Evolutionary conservation across 179 eudicot genomes (phyloP).

Genomic region (Sideroxylon spinosum): DNA sequence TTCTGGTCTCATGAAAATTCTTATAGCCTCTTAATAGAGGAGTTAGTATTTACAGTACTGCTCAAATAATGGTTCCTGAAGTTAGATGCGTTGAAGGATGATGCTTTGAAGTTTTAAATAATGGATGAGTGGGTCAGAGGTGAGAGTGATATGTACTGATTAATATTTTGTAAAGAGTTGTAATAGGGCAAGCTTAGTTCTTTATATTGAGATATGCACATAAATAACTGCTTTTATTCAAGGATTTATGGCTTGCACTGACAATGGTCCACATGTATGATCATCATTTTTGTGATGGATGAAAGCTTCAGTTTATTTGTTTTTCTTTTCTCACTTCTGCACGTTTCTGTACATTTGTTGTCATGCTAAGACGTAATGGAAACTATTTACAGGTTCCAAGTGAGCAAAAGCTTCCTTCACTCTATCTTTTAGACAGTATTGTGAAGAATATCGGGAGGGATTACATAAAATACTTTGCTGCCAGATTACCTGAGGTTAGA

Average conservation of each 20-base stretch:
- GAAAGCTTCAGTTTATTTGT: neutral
- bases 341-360: neutral
- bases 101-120: neutral
- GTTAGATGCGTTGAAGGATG: neutral
- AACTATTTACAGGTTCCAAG: conserved; percentile 77
- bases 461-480: conserved; percentile 80
- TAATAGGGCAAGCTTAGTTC: neutral
- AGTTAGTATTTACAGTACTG: neutral
- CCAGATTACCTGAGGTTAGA: conserved; percentile 94
- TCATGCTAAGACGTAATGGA: neutral
- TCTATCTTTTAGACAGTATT: conserved; percentile 92
- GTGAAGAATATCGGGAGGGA: conserved; percentile 98
- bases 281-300: neutral
- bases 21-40: neutral
- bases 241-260: neutral
- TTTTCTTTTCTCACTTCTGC: neutral
- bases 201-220: neutral
- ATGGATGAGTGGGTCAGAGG: neutral
- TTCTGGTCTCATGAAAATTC: neutral
- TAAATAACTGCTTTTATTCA: neutral
- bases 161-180: conserved; percentile 2
- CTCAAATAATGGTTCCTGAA: neutral
- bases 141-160: neutral
- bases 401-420: conserved; percentile 96
- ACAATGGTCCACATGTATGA: neutral